Base-by-base conservation (phyloP, 345 rosid genomes). In the Corymbia maculata region DNA sequence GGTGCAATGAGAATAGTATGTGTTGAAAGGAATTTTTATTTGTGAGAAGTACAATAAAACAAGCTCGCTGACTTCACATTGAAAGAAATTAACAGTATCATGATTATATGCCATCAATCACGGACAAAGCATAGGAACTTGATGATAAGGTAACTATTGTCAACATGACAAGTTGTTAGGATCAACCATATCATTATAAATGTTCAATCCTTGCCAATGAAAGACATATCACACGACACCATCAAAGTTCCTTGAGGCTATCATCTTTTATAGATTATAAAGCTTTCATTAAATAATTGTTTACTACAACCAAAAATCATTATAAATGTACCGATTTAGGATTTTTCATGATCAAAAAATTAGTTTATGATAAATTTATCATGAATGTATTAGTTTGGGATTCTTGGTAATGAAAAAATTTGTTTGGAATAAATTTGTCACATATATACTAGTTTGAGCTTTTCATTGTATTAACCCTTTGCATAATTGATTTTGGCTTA, bases 371-470 rank as follows among this genome's bases (percentile, higher is more conserved):
- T 6, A 52, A 52, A 17, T 17, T 52, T 52, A 4, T 52, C 7
- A 17, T 0, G 19, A 52, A 0, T 17, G 7, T 6, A 52, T 0
- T 4, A 7, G 19, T 52, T 17, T 52, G 4, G 3, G 9, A 0
- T 52, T 52, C 16, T 52, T 52, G 24, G 9, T 52, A 0, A 2
- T 0, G 22, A 53, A 53, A 55, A 55, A 21, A 55, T 55, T 55
- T 19, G 0, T 55, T 55, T 55, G 3, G 1, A 2, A 1, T 55
- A 55, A 0, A 55, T 55, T 19, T 55, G 5, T 55, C 0, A 55
- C 22, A 3, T 55, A 5, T 8, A 17, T 55, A 21, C 0, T 1
- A 21, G 8, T 55, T 55, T 55, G 11, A 1, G 26, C 22, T 52
- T 50, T 55, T 55, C 8, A 55, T 55, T 0, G 6, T 55, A 55